These are phyloP conservation scores for Trypanosoma boissoni DNA, from an alignment of 208 protist species.

Conservation along the genomic window DNA sequence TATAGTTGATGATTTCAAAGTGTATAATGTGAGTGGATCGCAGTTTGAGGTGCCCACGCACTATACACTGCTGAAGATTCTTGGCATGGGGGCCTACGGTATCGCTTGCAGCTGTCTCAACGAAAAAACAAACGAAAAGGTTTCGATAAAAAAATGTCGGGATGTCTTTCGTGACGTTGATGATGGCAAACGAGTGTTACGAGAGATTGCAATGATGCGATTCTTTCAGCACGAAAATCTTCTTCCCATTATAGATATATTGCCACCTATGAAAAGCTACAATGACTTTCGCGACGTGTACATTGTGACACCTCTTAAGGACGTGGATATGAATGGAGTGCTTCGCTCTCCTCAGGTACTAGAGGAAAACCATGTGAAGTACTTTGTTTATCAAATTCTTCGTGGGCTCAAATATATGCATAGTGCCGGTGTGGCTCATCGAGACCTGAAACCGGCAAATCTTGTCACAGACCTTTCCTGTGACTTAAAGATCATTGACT, in stretches of 20 bases:
- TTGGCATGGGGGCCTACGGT: conserved; percentile 96
- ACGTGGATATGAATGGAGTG: conserved; percentile 96
- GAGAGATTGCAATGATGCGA: conserved; percentile 92
- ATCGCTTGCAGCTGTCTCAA: conserved; percentile 93
- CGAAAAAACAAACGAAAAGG: conserved; percentile 73
- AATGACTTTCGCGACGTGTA: conserved; percentile 94
- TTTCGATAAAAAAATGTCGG: conserved; percentile 90
- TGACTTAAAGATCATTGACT: conserved; percentile 91
- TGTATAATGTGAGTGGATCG: conserved; percentile 82
- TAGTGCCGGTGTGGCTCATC: conserved; percentile 85
- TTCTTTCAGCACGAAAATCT: conserved; percentile 93
- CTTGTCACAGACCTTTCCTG: conserved; percentile 85
- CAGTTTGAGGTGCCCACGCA: conserved; percentile 74
- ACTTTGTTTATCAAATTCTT: conserved; percentile 88
- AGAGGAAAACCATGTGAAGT: conserved; percentile 81
- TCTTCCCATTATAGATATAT: conserved; percentile 92
- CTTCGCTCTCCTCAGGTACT: conserved; percentile 90
- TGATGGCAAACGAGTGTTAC: conserved; percentile 91
- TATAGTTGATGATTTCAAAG: conserved; percentile 83
- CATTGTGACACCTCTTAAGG: conserved; percentile 96
- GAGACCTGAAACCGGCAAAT: conserved; percentile 91
- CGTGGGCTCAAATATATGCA: conserved; percentile 90
- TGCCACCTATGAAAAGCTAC: conserved; percentile 87
- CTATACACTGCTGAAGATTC: conserved; percentile 84
- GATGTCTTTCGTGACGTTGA: conserved; percentile 87